Evolutionary conservation across 805 yeast species (phyloP), one percentile per base, ranked within the genome.

Genomic region (Wickerhamiella domercqiae): DNA sequence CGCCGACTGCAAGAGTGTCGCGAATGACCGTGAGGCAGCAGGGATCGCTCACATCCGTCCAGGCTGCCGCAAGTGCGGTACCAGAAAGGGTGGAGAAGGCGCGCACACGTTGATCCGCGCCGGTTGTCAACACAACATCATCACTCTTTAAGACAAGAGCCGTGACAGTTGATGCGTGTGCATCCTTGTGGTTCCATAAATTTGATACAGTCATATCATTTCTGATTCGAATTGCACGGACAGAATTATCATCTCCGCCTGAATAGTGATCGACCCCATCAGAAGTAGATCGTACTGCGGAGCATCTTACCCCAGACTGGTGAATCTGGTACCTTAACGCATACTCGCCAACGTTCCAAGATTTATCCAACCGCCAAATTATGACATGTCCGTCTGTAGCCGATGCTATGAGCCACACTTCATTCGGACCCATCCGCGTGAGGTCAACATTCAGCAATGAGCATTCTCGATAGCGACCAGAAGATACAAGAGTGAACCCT

Each of bases 241-340:
- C 50, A 0, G 83, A 78, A 56, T 87, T 86, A 50, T 90, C 98
- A 53, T 90, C 98, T 38, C 98, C 97, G 22, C 95, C 96, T 1
- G 94, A 73, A 4, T 73, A 60, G 3, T 80, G 54, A 17, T 59
- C 37, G 39, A 38, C 28, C 3, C 39, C 33, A 3, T 35, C 41
- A 5, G 35, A 39, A 9, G 55, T 36, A 2, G 17, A 7, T 17
- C 21, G 21, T n/a, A 62, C 36, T 11, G 57, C 64, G n/a, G 80
- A 51, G 1, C 78, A 67, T 43, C 83, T 80, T 34, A 87, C 68
- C 29, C 95, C 83, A 28, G 87, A 82, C 54, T 86, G 94, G 50
- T 90, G 98, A 9, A 82, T 61, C 37, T 60, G 69, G 37, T 71
- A 67, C 26, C 39, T 39, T 45, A 39, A 29, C 7, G 14, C 6